Conservation (phyloP, 2,329 filamentous ascomycete species). For the Emergomyces pasteurianus region DNA sequence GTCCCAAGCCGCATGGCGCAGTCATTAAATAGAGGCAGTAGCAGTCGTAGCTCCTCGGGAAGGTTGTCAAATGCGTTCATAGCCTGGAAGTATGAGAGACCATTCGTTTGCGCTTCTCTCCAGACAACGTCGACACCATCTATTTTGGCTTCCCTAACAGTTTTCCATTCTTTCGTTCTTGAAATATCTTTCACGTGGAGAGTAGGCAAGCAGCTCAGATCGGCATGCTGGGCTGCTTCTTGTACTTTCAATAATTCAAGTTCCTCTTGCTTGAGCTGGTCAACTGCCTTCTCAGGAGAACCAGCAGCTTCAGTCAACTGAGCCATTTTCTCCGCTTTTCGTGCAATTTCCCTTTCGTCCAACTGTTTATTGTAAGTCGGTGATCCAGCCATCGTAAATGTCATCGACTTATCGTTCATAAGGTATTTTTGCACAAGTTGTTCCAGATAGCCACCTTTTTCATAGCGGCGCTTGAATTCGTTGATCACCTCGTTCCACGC, state of each 20-base stretch:
- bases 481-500: constrained; percentile 84
- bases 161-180: constrained; percentile 61
- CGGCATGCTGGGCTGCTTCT: constrained; percentile 69
- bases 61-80: constrained; percentile 69
- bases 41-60: constrained; percentile 68
- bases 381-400: constrained; percentile 89
- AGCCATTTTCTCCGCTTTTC: constrained; percentile 62
- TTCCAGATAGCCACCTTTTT: constrained; percentile 70
- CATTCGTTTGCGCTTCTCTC: constrained; percentile 88
- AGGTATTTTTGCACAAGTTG: constrained; percentile 79
- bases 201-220: constrained; percentile 77
- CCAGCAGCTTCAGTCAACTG: constrained; percentile 57
- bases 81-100: constrained; percentile 88
- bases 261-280: constrained; percentile 65
- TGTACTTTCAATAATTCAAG: constrained; percentile 70
- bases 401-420: constrained; percentile 72
- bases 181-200: constrained; percentile 84
- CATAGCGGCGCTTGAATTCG: constrained; percentile 66
- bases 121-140: constrained; percentile 65
- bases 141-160: constrained; percentile 46
- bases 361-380: constrained; percentile 61
- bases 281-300: constrained; percentile 57
- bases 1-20: constrained; percentile 89
- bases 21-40: constrained; percentile 85
- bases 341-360: constrained; percentile 60